phyloP scores from a whole-genome alignment of 176 grass and related monocot species.

The Thalia dealbata region DNA sequence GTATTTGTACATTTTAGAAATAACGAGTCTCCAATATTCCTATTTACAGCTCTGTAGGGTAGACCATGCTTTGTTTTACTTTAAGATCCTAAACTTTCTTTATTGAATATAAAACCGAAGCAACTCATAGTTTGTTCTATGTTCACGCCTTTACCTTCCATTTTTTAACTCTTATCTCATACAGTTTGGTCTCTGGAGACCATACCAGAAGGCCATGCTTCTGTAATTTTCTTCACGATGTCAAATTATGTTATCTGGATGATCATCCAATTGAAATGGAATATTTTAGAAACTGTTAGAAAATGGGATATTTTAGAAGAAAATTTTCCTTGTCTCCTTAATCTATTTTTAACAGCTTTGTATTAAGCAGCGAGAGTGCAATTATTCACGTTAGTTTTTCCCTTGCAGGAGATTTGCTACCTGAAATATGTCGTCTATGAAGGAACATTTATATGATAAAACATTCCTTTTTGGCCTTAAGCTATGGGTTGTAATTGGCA shows the following conservation, averaged over 20 bases:
- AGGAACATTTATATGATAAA: slow-evolving; percentile 71
- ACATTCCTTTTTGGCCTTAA: slow-evolving; percentile 78
- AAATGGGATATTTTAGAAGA: neutral
- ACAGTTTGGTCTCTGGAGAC: neutral
- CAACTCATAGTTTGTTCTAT: neutral
- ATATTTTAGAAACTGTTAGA: neutral
- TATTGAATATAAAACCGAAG: neutral
- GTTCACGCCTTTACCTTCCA: neutral
- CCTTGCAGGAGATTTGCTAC: slow-evolving; percentile 34
- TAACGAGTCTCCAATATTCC: neutral
- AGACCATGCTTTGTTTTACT: neutral
- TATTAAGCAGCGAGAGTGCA: neutral
- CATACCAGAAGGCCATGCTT: neutral
- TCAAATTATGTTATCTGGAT: neutral
- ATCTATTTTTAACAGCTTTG: neutral
- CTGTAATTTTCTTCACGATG: neutral
- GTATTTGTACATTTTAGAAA: neutral
- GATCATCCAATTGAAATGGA: neutral
- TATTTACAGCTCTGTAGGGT: neutral
- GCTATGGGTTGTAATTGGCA: slow-evolving; percentile 90
- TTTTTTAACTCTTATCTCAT: too few relatives aligned
- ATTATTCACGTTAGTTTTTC: neutral
- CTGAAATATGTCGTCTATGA: slow-evolving; percentile 63
- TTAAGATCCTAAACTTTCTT: neutral
- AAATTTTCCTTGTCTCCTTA: neutral